phyloP scores from a whole-genome alignment of 1,284 basidiomycete species.

The Vanrija sp. region DNA sequence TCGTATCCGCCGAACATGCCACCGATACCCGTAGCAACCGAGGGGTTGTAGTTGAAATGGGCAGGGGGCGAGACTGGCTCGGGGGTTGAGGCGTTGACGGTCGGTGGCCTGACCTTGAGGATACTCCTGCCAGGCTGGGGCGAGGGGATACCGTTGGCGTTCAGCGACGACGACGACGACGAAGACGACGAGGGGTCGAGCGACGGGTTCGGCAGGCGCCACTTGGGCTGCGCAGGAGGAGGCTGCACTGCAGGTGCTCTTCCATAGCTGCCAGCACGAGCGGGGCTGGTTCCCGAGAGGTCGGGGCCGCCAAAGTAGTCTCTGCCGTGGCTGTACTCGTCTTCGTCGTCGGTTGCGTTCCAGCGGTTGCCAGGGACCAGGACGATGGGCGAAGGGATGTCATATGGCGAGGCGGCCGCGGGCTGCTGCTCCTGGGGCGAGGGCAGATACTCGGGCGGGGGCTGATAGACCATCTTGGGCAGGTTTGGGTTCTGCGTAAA shows the following conservation, averaged over 20 bases:
- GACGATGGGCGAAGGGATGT: constrained; percentile 40
- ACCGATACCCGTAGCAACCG: constrained; percentile 48
- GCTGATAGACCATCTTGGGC: constrained; percentile 66
- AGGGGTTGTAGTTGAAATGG: constrained; percentile 49
- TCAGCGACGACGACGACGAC: constrained; percentile 29
- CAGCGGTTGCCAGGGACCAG: constrained; percentile 37
- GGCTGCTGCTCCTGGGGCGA: constrained; percentile 10
- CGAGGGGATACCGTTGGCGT: constrained; percentile 21
- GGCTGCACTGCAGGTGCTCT: constrained; percentile 30
- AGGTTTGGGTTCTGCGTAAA: constrained; percentile 40
- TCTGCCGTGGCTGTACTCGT: constrained; percentile 53
- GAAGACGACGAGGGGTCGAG: constrained; percentile 14
- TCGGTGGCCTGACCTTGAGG: constrained; percentile 43
- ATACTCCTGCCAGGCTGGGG: constrained; percentile 37
- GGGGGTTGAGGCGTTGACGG: constrained; percentile 8
- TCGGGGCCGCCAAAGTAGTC: constrained; percentile 63
- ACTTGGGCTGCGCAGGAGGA: constrained; percentile 45
- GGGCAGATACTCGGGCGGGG: constrained; percentile 52
- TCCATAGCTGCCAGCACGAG: constrained; percentile 9
- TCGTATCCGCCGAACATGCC: constrained; percentile 35
- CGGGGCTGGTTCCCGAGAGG: constrained; percentile 31
- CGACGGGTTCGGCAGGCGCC: constrained; percentile 39
- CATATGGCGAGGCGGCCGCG: constrained; percentile 13
- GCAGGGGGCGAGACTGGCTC: constrained; percentile 28
- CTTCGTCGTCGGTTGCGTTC: constrained; percentile 48